Evolutionary conservation across 495 filamentous ascomycete genomes (phyloP), one percentile per base, ranked within the genome.

Genomic region (Astrocystis sublimbata): DNA sequence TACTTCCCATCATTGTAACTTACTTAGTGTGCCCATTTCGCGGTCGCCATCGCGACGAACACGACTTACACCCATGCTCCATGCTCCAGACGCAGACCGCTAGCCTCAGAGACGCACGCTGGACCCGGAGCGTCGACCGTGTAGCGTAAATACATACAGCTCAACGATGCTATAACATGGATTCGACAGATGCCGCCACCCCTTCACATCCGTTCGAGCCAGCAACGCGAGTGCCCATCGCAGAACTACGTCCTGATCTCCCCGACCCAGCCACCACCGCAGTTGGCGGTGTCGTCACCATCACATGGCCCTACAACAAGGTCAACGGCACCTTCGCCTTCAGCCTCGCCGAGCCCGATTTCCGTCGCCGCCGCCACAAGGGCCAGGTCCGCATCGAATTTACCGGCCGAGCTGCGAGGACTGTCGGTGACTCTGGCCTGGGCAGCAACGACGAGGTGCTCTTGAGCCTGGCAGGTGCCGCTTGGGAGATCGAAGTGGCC

Each of bases 221-320:
- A 8, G 63, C 65, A 31, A 60, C 53, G 19, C 77, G 74, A 28
- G 79, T 86, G 49, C 79, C 89, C 23, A 92, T 96, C 67, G 84
- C 90, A 31, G 77, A 88, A 65, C 81, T 94, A 52, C 74, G 76
- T 9, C 91, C 91, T n/a, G 73, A 76, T n/a, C 53, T 81, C 13
- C 43, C 65, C 1, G 69, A 80, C 6, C 72, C 65, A 12, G 30
- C 64, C 0, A 67, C 73, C n/a, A 67, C 72, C 30, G 68, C 67
- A 13, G 74, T 81, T 1, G 68, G 75, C 45, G 92, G 88, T 13
- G 79, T 91, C 1, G 86, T 97, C 35, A 91, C 89, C 5, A 85
- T 98, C 17, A 85, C 92, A 46, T 97, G 94, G 93, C 94, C 94
- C 0, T 98, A 90, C 73, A 96, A 89, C 35, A 87, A 87, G 6